These are phyloP conservation scores for Geranium rotundifolium DNA, from an alignment of 345 rosid species.

Conservation along the genomic window DNA sequence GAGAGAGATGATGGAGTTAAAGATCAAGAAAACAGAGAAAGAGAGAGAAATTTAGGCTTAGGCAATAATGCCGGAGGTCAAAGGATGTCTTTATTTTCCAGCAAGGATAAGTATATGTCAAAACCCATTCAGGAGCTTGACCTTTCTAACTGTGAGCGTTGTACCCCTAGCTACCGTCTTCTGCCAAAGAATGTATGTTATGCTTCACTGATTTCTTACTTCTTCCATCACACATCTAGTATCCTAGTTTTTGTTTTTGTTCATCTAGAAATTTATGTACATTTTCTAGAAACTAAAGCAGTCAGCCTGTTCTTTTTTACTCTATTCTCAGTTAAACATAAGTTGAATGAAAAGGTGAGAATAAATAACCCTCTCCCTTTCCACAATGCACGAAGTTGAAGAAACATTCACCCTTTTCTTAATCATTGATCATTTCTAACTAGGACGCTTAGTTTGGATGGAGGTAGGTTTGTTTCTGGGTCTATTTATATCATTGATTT, in stretches of 20 bases:
- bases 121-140: constrained; percentile 93
- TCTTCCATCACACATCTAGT: neutral
- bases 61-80: constrained; percentile 39
- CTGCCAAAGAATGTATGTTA: constrained; percentile 64
- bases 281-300: no score
- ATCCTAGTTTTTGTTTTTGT: constrained; percentile 1
- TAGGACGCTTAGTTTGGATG: neutral
- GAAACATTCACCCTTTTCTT: neutral
- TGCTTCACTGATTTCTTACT: neutral
- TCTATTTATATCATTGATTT: neutral
- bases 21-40: constrained; percentile 59
- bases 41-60: constrained; percentile 47
- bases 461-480: no score
- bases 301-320: neutral
- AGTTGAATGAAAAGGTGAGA: no score
- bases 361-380: neutral
- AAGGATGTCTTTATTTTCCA: constrained; percentile 37
- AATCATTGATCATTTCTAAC: neutral
- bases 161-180: constrained; percentile 97
- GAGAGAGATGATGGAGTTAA: constrained; percentile 53
- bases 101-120: constrained; percentile 68
- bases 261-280: constrained; percentile 8
- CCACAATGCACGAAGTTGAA: neutral
- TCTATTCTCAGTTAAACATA: neutral
- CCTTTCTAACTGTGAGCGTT: constrained; percentile 85